phyloP scores from a whole-genome alignment of 139 green algal species.

The Zygnema cylindricum region DNA sequence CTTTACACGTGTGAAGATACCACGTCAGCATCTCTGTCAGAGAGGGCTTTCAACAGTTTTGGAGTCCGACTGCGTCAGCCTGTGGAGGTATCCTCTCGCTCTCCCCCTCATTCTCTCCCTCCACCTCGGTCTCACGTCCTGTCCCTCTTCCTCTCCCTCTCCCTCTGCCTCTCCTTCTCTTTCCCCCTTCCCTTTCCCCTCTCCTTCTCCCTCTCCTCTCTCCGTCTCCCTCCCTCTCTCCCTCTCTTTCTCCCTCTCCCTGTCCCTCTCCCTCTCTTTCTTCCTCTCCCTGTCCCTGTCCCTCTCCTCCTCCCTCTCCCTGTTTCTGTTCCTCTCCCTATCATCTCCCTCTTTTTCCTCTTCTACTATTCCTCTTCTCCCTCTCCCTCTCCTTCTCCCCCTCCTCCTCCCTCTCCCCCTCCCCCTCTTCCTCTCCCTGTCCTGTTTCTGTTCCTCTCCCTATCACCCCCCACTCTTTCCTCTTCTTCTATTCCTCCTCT shows the following conservation, averaged over 20 bases:
- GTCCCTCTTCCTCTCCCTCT: no score
- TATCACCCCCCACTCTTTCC: no score
- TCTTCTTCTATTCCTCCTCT: no score
- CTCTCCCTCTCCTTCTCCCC: no score
- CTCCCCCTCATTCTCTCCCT: no score
- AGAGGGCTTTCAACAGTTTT: slow-evolving; percentile 72
- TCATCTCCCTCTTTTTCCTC: neutral
- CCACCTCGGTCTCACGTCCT: no score
- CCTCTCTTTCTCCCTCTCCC: neutral
- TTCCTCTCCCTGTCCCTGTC: neutral
- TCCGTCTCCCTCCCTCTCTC: no score
- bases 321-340: neutral
- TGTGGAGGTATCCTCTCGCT: slow-evolving; percentile 52
- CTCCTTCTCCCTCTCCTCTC: neutral
- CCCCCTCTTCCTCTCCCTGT: no score
- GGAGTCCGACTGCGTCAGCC: slow-evolving; percentile 42
- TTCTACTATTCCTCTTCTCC: no score
- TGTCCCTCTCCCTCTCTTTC: neutral
- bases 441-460: no score
- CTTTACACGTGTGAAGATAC: slow-evolving; percentile 76
- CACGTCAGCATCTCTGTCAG: slow-evolving; percentile 59
- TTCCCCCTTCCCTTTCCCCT: neutral
- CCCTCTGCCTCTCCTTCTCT: no score
- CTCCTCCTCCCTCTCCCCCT: no score
- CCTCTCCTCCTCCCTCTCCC: neutral